phyloP scores from a whole-genome alignment of 75 land plant species.

The Pinus tabuliformis region DNA sequence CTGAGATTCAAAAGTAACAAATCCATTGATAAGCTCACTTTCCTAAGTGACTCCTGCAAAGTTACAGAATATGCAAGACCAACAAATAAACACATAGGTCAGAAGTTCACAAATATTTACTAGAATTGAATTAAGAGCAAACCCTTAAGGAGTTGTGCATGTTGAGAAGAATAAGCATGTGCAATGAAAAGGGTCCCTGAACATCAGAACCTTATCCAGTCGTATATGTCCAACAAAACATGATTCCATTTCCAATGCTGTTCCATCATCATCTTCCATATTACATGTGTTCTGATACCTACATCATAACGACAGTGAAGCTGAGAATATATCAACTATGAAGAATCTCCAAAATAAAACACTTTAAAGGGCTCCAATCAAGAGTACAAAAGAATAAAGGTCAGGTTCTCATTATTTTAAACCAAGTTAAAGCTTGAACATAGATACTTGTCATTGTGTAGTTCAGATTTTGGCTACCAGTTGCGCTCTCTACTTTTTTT shows the following conservation, averaged over 20 bases:
- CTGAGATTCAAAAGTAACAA: not conserved
- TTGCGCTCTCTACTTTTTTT: not conserved
- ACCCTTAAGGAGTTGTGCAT: too few relatives aligned
- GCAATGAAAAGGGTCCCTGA: not conserved
- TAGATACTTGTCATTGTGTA: not conserved
- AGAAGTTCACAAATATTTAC: not conserved
- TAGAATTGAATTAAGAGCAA: not conserved
- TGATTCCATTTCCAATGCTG: not conserved
- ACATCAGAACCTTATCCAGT: not conserved
- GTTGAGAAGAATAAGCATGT: not conserved
- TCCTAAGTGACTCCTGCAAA: constrained; percentile 1
- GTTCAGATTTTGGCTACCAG: not conserved
- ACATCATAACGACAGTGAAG: not conserved
- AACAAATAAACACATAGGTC: not conserved
- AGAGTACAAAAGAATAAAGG: not conserved
- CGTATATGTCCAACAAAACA: constrained; percentile 5
- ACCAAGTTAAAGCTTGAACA: not conserved
- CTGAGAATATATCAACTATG: not conserved
- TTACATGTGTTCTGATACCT: not conserved
- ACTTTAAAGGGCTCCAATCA: not conserved
- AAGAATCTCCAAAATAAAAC: not conserved
- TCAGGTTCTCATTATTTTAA: not conserved
- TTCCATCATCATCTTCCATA: not conserved
- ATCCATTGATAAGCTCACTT: constrained; percentile 4
- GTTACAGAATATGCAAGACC: not conserved